Base-by-base conservation (phyloP, 75 land plant species). In the Adiantum capillusveneris region DNA sequence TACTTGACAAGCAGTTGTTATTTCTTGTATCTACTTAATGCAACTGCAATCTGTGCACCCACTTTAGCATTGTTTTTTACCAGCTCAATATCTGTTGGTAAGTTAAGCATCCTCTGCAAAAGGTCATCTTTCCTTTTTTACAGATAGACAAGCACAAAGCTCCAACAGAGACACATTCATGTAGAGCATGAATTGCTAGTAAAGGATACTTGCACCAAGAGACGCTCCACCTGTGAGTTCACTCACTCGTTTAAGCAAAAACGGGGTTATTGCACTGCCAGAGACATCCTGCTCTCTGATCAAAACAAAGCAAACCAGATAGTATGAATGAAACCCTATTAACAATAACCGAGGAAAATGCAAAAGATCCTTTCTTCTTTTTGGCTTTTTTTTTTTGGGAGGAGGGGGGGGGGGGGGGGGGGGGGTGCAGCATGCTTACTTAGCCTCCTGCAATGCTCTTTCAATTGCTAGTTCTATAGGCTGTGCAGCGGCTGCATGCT, bases 151-250 rank as follows among this genome's bases (percentile, higher is more conserved):
- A 41, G 43, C 14, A 14, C 12, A 41, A 41, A 41, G 14, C 14
- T 41, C 43, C 14, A 9, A 9, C 14, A 41, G 14, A 41, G 14
- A 41, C 14, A 9, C 43, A 41, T 14, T 14, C 9, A 14, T 9
- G 14, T 41, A 41, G 12, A 41, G 43, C 43, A 41, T 9, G 9
- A 41, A 26, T 16, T 18, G 22, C 6, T 25, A 2, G 29, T 29
- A 68, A 64, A 87, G 86, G 92, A 91, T 87, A 91, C 93, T 88
- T 58, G 97, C 75, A 71, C 81, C 72, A 36, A 92, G 69, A 44
- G 97, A 92, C 11, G 81, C 82, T 60, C 97, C 97, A 42, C 79
- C 80, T 36, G 97, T 92, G 17, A 92, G 75, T 62, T 92, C 82
- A 78, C 78, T 88, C 29, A 92, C 97, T 72, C 94, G 75, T 42